These are phyloP conservation scores for Suillus lakei DNA, from an alignment of 768 basidiomycete genomes.

Conservation along the genomic window DNA sequence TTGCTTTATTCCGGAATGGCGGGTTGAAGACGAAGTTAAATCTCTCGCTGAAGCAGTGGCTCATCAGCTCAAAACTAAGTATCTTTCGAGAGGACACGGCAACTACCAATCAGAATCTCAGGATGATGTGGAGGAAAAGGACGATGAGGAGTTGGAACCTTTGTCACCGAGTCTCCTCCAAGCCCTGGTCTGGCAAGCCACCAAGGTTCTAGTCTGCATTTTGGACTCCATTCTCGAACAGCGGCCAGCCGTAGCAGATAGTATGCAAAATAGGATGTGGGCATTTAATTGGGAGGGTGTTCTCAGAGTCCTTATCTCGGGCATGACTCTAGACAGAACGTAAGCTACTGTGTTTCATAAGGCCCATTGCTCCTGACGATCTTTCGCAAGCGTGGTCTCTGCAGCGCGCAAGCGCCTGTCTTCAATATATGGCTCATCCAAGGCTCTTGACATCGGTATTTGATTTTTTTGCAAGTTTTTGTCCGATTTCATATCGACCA, in stretches of 20 bases:
- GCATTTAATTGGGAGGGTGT: slow-evolving; percentile 69
- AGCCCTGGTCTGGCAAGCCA: slow-evolving; percentile 47
- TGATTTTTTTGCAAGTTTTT: neutral
- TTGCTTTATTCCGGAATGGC: slow-evolving; percentile 70
- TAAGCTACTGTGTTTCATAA: slow-evolving; percentile 20
- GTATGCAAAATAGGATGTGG: slow-evolving; percentile 66
- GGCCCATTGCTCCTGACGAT: slow-evolving; percentile 11
- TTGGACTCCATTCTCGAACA: slow-evolving; percentile 60
- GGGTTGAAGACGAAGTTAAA: slow-evolving; percentile 68
- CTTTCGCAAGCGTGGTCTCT: slow-evolving; percentile 23
- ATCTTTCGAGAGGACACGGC: slow-evolving; percentile 4
- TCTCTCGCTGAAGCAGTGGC: slow-evolving; percentile 47
- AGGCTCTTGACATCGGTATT: slow-evolving; percentile 9
- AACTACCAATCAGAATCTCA: slow-evolving; percentile 18
- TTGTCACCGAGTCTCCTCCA: slow-evolving; percentile 33
- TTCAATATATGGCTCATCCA: slow-evolving; percentile 31
- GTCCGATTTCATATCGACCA: neutral
- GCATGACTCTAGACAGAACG: slow-evolving; percentile 38
- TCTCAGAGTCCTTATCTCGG: slow-evolving; percentile 54
- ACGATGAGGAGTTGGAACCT: slow-evolving; percentile 37
- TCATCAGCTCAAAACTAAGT: slow-evolving; percentile 19
- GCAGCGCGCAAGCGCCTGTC: slow-evolving; percentile 34
- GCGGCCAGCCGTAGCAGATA: slow-evolving; percentile 56
- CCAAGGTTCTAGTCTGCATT: slow-evolving; percentile 52
- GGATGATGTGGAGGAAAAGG: slow-evolving; percentile 25